A percentile compares a stretch with the other conserved stretches of the same genome.
Evolutionary conservation across 192 early-diverging fungal species (phyloP).

Genomic region (Geranomyces michiganensis): DNA sequence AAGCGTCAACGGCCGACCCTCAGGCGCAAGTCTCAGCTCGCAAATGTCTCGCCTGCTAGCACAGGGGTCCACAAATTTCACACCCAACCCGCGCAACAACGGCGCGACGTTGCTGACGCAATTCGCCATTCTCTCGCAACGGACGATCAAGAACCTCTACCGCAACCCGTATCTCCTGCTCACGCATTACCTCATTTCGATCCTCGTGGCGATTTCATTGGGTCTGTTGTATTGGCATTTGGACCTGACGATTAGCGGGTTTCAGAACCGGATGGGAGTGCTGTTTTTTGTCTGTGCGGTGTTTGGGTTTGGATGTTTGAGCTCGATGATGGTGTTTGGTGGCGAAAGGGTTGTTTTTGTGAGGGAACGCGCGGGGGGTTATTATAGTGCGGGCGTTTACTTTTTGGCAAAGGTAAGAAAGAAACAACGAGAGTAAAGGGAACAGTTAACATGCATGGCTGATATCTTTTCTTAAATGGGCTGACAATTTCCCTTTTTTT

Average conservation of each 20-base stretch:
- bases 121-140: slow-evolving; percentile 70
- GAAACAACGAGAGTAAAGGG: too few relatives aligned
- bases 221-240: slow-evolving; percentile 67
- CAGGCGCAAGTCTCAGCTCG: slow-evolving; percentile 1
- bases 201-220: slow-evolving; percentile 68
- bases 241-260: slow-evolving; percentile 66
- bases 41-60: neutral
- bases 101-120: slow-evolving; percentile 67
- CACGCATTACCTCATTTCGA: slow-evolving; percentile 71
- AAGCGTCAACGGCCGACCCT: neutral
- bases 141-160: slow-evolving; percentile 81
- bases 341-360: slow-evolving; percentile 71
- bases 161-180: slow-evolving; percentile 78
- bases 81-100: neutral
- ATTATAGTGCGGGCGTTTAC: slow-evolving; percentile 71
- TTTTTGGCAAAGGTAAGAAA: slow-evolving; percentile 61
- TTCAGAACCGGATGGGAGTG: slow-evolving; percentile 75
- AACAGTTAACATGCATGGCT: neutral
- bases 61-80: neutral
- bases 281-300: slow-evolving; percentile 75
- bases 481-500: neutral
- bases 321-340: slow-evolving; percentile 68
- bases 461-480: neutral
- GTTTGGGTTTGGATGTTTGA: slow-evolving; percentile 71
- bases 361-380: slow-evolving; percentile 73